Evolutionary conservation across 225 moss, liverwort and hornwort genomes (phyloP), one percentile per base, ranked within the genome.

Genomic region (Marchantia paleacea): DNA sequence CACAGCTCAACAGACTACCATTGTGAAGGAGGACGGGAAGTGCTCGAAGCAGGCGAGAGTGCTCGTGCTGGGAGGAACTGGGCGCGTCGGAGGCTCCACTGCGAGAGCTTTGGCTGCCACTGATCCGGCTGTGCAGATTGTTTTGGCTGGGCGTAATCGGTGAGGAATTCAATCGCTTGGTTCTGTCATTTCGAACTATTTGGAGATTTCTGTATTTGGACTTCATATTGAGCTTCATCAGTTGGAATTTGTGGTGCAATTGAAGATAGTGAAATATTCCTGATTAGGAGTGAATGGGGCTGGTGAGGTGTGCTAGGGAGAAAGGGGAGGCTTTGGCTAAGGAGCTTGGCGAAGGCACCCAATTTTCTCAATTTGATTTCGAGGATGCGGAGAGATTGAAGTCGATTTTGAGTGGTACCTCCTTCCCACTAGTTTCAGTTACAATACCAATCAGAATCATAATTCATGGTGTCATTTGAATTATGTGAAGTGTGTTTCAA

Each of bases 81-180:
- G 94, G 10, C 96, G 94, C 31, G 94, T 96, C 5, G 96, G 92
- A 64, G 88, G 80, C 29, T 96, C 91, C 7, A 91, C 92, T 15
- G 91, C 85, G 49, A 87, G 90, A 80, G 92, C 94, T 12, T 85
- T 96, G 85, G 92, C 79, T 7, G 78, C 91, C 54, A 80, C 81
- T 84, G 82, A 76, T 70, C 89, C 83, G 26, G 81, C 89, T 53
- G 77, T 92, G 48, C 86, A 87, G 78, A 83, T 96, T 15, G 74
- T 96, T 78, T 78, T 96, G 26, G 96, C 90, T n/a, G 94, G 96
- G 64, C 94, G 96, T 52, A 94, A 92, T 84, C 88, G 91, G 92
- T 94, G 85, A 10, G 77, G 15, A 55, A 16, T 10, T 52, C 8
- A 9, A 52, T 22, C 28, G 39, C 28, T 5, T 7, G 28, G 20